Conservation (phyloP, 176 grass and related monocot species). For the Triticum timopheevii region DNA sequence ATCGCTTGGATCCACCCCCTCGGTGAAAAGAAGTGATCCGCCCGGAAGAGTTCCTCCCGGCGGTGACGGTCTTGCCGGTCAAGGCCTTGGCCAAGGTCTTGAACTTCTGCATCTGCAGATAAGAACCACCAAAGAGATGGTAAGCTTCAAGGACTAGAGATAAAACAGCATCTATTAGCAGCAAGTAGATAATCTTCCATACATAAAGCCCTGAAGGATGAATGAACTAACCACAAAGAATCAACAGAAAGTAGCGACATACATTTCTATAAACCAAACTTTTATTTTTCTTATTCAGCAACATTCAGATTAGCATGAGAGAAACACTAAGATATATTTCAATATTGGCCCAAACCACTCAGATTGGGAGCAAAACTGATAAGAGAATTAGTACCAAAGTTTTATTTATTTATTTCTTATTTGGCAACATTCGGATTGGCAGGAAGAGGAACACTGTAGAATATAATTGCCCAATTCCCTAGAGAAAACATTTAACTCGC, state of each 20-base stretch:
- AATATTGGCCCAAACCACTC: no score
- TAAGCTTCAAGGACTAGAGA: not conserved
- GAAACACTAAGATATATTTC: no score
- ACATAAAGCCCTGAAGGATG: not conserved
- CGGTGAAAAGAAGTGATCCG: conserved; percentile 3
- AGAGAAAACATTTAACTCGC: not conserved
- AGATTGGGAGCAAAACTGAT: no score
- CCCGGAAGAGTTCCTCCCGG: not conserved
- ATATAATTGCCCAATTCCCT: not conserved
- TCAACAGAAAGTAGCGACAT: not conserved
- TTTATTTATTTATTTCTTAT: no score
- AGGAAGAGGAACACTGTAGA: not conserved
- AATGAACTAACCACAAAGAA: not conserved
- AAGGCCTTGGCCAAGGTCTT: conserved; percentile 7
- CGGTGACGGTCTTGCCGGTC: not conserved
- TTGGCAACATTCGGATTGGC: not conserved
- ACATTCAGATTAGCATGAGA: no score
- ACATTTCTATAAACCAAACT: not conserved
- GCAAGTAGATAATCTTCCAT: not conserved
- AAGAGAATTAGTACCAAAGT: no score
- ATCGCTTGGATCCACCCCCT: conserved; percentile 1
- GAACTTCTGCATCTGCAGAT: conserved; percentile 4
- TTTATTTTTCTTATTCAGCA: not conserved
- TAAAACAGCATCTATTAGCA: not conserved
- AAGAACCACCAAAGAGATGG: not conserved